A percentile compares a stretch with the other conserved stretches of the same genome.
Evolutionary conservation across 1,139 yeast species (phyloP).

Genomic region (Candida labiduridarum): DNA sequence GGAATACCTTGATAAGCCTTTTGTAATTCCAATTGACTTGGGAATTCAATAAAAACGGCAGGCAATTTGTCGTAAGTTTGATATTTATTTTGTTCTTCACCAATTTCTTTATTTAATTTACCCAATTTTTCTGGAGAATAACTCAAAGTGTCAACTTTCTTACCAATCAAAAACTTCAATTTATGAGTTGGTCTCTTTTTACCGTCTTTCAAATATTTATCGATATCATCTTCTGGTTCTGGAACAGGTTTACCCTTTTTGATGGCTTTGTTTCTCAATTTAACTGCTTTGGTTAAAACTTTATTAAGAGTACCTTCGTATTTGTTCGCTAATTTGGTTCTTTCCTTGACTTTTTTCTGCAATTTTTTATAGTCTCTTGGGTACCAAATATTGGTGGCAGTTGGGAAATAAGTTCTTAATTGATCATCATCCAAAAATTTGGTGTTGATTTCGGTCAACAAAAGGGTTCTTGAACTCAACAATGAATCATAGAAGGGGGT

Average conservation of each 20-base stretch:
- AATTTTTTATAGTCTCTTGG: slow-evolving; percentile 62
- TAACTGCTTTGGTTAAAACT: slow-evolving; percentile 58
- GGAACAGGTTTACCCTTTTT: slow-evolving; percentile 57
- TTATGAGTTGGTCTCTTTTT: slow-evolving; percentile 73
- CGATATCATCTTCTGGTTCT: slow-evolving; percentile 61
- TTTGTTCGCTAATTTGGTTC: slow-evolving; percentile 54
- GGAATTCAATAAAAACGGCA: slow-evolving; percentile 85
- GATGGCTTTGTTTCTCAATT: slow-evolving; percentile 54
- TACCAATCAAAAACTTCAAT: slow-evolving; percentile 61
- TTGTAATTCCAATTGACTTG: slow-evolving; percentile 85
- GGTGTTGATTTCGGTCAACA: slow-evolving; percentile 63
- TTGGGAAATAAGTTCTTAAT: slow-evolving; percentile 60
- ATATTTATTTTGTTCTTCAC: slow-evolving; percentile 54
- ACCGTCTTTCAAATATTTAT: slow-evolving; percentile 53
- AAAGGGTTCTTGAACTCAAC: slow-evolving; percentile 65
- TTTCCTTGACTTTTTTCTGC: slow-evolving; percentile 53
- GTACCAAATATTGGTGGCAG: slow-evolving; percentile 61
- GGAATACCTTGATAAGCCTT: slow-evolving; percentile 82
- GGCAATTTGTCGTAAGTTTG: slow-evolving; percentile 53
- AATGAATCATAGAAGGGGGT: slow-evolving; percentile 72
- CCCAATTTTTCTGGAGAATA: slow-evolving; percentile 69
- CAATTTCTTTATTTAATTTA: slow-evolving; percentile 66
- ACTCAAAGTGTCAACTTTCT: slow-evolving; percentile 83
- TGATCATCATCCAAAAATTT: slow-evolving; percentile 51
- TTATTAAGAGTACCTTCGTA: slow-evolving; percentile 63